Evolutionary conservation across 192 early-diverging fungal genomes (phyloP).

Genomic region (Entophlyctis luteolus): DNA sequence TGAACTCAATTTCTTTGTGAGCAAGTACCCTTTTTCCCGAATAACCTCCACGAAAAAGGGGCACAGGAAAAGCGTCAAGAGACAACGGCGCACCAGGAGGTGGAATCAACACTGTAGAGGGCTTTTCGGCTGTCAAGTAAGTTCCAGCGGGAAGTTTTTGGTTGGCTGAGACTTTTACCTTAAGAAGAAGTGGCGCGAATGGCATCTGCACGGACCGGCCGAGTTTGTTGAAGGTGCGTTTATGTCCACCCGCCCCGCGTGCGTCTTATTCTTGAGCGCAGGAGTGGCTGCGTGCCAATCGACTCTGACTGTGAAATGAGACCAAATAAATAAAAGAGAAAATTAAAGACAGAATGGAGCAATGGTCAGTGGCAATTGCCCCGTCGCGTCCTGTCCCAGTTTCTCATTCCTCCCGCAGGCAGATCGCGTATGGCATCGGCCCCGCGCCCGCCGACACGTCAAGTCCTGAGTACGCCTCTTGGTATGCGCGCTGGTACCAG

Average conservation of each 20-base stretch:
- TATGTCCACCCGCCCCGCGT: no score
- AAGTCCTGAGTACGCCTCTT: constrained; percentile 18
- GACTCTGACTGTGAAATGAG: no score
- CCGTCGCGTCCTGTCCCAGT: not conserved
- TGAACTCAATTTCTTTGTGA: not conserved
- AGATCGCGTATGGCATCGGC: not conserved
- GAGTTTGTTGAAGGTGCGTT: constrained; percentile 22
- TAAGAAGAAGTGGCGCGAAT: constrained; percentile 31
- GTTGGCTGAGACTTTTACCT: not conserved
- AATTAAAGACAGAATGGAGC: no score
- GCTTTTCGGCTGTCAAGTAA: constrained; percentile 28
- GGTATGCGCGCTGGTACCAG: constrained; percentile 17
- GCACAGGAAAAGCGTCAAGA: not conserved
- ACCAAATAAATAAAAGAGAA: no score
- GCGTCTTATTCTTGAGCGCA: no score
- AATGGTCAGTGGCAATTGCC: no score
- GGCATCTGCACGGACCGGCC: constrained; percentile 50
- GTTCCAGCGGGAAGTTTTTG: not conserved
- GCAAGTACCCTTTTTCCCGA: not conserved
- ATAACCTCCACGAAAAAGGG: not conserved
- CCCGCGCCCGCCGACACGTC: constrained; percentile 9
- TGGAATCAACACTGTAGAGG: constrained; percentile 39
- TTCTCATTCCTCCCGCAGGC: not conserved
- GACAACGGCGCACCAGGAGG: constrained; percentile 30
- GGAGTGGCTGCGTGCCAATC: no score